Evolutionary conservation across 2,329 filamentous ascomycete species (phyloP), one percentile per base, ranked within the genome.

Genomic region (Penicillium sp.): DNA sequence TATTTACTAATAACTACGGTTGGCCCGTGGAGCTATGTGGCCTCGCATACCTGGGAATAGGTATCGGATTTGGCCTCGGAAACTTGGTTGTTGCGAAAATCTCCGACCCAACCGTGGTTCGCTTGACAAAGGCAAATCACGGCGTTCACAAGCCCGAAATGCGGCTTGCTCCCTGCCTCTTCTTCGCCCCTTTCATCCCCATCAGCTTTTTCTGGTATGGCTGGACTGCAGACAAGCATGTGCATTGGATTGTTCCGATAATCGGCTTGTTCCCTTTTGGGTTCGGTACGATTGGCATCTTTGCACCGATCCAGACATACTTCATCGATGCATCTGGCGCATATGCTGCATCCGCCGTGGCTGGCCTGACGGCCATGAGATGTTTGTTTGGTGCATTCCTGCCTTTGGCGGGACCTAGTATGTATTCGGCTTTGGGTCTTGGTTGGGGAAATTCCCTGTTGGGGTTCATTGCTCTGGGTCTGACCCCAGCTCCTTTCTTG

Each of bases 31-130:
- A 81, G 53, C 80, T 82, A 29, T 8, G 82, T 6, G 82, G 82
- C 1, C 68, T 88, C 1, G 83, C 87, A 67, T 87, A 85, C 70
- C 78, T 87, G n/a, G 81, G 84, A 9, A 78, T 83, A 43, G 83
- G 81, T 1, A 45, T 86, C 0, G 87, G 86, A 0, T 85, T 87
- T 67, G 83, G 79, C 3, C 72, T 78, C 0, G 76, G 27, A 29
- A 29, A 29, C 27, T 29, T 81, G 52, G 46, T 81, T 2, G 46
- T 54, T 21, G 53, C 50, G 10, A 35, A 26, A 14, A 25, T 49
- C 8, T 50, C 47, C 2, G 49, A 58, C 29, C 48, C n/a, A 11
- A 35, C 53, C 1, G 45, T 35, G 29, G 50, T 42, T 14, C 19
- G 21, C 3, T n/a, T 52, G 3, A 59, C 50, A 6, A 16, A 19